phyloP scores from a whole-genome alignment of 345 rosid genomes.

The Combretum micranthum region DNA sequence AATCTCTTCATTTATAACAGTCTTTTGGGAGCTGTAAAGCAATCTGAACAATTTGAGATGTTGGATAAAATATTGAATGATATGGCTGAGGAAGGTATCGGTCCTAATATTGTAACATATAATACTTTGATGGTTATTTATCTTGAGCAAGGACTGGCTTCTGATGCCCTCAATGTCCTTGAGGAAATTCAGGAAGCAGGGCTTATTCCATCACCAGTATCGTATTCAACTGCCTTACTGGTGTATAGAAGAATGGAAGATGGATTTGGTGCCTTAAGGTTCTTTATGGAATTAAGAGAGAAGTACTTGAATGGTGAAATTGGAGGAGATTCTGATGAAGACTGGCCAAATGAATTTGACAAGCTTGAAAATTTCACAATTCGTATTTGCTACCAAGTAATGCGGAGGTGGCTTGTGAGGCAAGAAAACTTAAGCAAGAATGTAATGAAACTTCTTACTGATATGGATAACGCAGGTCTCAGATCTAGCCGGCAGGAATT shows the following conservation, averaged over 20 bases:
- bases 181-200: slow-evolving; percentile 55
- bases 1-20: slow-evolving; percentile 70
- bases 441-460: slow-evolving; percentile 57
- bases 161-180: slow-evolving; percentile 57
- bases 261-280: slow-evolving; percentile 66
- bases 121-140: slow-evolving; percentile 69
- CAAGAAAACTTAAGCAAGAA: slow-evolving; percentile 37
- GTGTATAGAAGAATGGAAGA: slow-evolving; percentile 79
- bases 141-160: slow-evolving; percentile 43
- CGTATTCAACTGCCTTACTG: slow-evolving; percentile 74
- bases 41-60: slow-evolving; percentile 33
- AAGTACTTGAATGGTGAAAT: slow-evolving; percentile 51
- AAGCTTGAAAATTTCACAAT: slow-evolving; percentile 59
- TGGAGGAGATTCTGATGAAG: slow-evolving; percentile 27
- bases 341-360: slow-evolving; percentile 58
- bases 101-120: slow-evolving; percentile 66
- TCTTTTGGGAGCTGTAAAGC: slow-evolving; percentile 68
- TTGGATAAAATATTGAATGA: slow-evolving; percentile 50
- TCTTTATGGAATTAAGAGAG: slow-evolving; percentile 55
- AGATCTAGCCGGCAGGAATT: slow-evolving; percentile 48
- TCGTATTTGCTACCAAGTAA: slow-evolving; percentile 74
- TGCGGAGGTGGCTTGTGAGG: slow-evolving; percentile 76
- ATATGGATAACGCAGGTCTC: slow-evolving; percentile 62
- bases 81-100: slow-evolving; percentile 60
- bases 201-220: slow-evolving; percentile 52